Conservation (phyloP, 768 basidiomycete genomes). For the Mycena belliarum region DNA sequence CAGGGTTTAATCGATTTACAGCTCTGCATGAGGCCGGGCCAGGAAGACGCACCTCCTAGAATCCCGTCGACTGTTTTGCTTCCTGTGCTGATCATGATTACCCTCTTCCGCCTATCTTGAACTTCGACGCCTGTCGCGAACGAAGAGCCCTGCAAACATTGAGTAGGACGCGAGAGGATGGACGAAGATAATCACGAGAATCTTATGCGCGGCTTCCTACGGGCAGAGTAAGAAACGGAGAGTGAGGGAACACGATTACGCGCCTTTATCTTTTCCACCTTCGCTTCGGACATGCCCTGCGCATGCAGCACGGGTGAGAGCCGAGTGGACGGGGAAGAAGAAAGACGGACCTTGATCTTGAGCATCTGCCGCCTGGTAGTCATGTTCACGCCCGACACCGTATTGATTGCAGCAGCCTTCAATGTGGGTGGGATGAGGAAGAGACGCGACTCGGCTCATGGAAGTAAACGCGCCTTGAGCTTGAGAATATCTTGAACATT, state of each 20-base stretch:
- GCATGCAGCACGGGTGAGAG: slow-evolving; percentile 1
- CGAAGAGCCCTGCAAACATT: slow-evolving; percentile 68
- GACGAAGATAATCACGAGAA: slow-evolving; percentile 51
- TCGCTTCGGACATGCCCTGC: slow-evolving; percentile 94
- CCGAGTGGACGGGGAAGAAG: not conserved
- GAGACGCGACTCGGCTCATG: not conserved
- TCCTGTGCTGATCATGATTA: slow-evolving; percentile 85
- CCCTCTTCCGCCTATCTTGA: slow-evolving; percentile 81
- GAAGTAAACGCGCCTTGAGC: slow-evolving; percentile 61
- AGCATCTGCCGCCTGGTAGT: slow-evolving; percentile 86
- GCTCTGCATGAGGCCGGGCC: not conserved
- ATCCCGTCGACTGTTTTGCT: slow-evolving; percentile 90
- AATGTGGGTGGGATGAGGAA: slow-evolving; percentile 5
- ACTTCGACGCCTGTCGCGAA: slow-evolving; percentile 91
- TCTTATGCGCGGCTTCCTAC: slow-evolving; percentile 89
- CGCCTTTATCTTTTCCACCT: slow-evolving; percentile 96
- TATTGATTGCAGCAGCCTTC: slow-evolving; percentile 79
- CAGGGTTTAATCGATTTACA: not conserved
- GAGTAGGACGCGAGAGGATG: not conserved
- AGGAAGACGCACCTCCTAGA: slow-evolving; percentile 66
- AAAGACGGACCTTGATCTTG: slow-evolving; percentile 79
- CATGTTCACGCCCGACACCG: slow-evolving; percentile 87
- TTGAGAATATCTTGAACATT: slow-evolving; percentile 95
- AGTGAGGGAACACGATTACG: not conserved
- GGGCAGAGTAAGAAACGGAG: not conserved